phyloP scores from a whole-genome alignment of 805 yeast genomes.

The Blastobotrys mokoenaii region DNA sequence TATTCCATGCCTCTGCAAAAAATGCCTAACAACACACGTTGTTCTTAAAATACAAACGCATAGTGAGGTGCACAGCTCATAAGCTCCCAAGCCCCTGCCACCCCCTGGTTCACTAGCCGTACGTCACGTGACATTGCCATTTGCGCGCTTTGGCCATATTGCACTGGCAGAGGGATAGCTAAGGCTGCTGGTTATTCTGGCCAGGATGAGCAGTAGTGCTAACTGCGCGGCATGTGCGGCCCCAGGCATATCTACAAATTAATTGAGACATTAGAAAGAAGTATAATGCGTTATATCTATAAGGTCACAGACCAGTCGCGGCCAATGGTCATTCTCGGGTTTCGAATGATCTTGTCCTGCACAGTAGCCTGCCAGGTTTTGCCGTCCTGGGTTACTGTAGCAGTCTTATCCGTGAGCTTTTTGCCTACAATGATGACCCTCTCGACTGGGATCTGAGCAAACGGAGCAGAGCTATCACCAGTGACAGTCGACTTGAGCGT shows the following conservation, averaged over 20 bases:
- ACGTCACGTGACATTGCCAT: not conserved
- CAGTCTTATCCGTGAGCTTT: conserved; percentile 16
- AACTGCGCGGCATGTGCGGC: no score
- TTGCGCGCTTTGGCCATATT: not conserved
- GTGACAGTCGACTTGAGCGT: conserved; percentile 11
- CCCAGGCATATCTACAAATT: no score
- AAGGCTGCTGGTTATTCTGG: no score
- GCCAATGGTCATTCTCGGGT: conserved; percentile 42
- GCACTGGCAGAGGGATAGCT: no score
- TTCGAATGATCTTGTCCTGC: conserved; percentile 32
- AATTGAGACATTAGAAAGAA: no score
- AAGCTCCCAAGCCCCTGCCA: not conserved
- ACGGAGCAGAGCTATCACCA: conserved; percentile 4
- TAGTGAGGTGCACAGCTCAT: not conserved
- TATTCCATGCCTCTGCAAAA: not conserved
- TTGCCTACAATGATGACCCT: conserved; percentile 25
- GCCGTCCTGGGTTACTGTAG: conserved; percentile 20
- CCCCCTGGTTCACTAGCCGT: not conserved
- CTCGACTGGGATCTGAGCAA: conserved; percentile 16
- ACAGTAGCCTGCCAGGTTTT: conserved; percentile 10
- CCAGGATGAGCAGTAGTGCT: not conserved
- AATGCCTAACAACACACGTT: not conserved
- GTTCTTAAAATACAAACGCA: not conserved
- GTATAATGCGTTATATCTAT: no score
- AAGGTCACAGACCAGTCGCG: conserved; percentile 39